Evolutionary conservation across 129 eudicot genomes (phyloP), one percentile per base, ranked within the genome.

Genomic region (Artemisia argyi): DNA sequence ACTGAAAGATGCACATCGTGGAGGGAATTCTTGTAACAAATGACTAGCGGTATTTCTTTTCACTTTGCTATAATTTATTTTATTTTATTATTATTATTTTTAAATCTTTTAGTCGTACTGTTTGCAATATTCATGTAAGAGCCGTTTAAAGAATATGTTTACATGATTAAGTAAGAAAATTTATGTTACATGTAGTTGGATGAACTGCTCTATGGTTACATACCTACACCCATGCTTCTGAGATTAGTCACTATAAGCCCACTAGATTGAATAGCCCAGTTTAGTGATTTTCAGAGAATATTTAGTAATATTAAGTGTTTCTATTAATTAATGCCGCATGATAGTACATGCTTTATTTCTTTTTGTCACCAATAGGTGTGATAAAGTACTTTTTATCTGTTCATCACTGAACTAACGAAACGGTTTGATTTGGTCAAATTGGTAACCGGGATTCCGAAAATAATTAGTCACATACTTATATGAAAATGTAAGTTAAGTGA

Each of bases 1-100:
- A 18, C 63, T 55, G 60, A 10, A 57, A 20, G 30, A 17, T 17
- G 20, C 22, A 19, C 28, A 57, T 57, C 1, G 11, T 3, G 22
- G 62, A 57, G 12, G 28, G 35, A 58, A 58, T 58, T 58, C 15
- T 28, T 58, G 16, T 58, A 58, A 58, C 63, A 58, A 11, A 58
- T 58, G 13, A 13, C 39, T 58, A 13, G 7, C 22, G 63, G 63
- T 58, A 58, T 58, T 58, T 20, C 28, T 3, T 20, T 58, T 58
- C 11, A 19, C 32, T 58, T 58, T 22, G 14, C 44, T 16, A 16
- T 17, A n/a, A 55, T 4, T 1, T 16, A n/a, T 20, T 20, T 20
- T 20, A 20, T 20, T n/a, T n/a, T n/a, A n/a, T n/a, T n/a, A n/a
- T n/a, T n/a, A n/a, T n/a, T n/a, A n/a, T 7, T 54, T 54, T 1